Base-by-base conservation (phyloP, 345 rosid species). In the Brassica nigra region DNA sequence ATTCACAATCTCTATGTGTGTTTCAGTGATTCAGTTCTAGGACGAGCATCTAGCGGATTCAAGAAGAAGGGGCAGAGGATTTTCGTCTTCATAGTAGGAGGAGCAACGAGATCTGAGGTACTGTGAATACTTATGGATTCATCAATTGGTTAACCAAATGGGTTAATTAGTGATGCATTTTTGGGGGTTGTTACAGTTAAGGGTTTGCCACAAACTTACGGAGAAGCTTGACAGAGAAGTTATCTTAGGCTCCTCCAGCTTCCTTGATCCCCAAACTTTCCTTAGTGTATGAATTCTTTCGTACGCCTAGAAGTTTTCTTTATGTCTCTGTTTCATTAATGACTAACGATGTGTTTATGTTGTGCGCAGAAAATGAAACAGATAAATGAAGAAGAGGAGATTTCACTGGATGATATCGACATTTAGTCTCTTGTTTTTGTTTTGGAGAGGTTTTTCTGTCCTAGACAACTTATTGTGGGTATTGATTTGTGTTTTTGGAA, bases 81-180 rank as follows among this genome's bases (percentile, higher is more conserved):
- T 55, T 93, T 95, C 54, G 89, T 95, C 75, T 95, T 93, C 72
- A 88, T 95, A 12, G 90, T 90, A 2, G 99, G 99, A 67, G 98
- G 99, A 71, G 93, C 95, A 70, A 95, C 97, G 2, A 90, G 98
- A 85, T 95, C 98, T 1, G 99, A 95, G 99, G 99, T 93, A 87
- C 39, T 64, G 31, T 20, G 42, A 39, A 71, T 33, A 63, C 31
- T 18, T 27, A 5, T 3, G 15, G 47, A 71, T 0, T 62, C 64
- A 14, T 63, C 42, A 10, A 33, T 5, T 47, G 66, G 8, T 34
- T 62, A 66, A 76, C 37, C 28, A 68, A 31, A 49, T 18, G 9
- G 57, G 7, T 62, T 37, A 36, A 37, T 15, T 29, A 31, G 28
- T 74, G 28, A 75, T 70, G 52, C 20, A 75, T 70, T 62, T 69